A percentile compares a stretch with the other conserved stretches of the same genome.
These are phyloP conservation scores for Nannochloropsis oceanica DNA, from an alignment of 108 stramenopile species.

Conservation along the genomic window DNA sequence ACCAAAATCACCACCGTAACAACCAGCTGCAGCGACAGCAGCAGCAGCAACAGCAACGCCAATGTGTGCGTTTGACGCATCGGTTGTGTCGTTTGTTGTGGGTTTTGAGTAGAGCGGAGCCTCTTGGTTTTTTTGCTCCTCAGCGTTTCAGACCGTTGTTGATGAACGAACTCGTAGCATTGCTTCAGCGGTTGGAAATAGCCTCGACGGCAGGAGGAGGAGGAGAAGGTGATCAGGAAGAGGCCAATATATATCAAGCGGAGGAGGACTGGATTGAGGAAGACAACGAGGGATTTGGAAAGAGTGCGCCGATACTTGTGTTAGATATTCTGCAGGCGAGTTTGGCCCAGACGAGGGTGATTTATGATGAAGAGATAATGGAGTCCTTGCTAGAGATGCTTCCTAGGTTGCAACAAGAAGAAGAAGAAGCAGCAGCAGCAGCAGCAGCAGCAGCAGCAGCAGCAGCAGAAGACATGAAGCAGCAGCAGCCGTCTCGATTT, in stretches of 20 bases:
- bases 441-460: background rate
- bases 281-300: background rate
- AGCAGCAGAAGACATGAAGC: too few species aligned
- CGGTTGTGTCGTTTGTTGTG: background rate
- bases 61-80: background rate
- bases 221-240: background rate
- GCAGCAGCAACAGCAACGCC: background rate
- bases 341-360: background rate
- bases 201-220: background rate
- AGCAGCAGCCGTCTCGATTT: background rate
- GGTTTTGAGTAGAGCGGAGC: background rate
- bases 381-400: background rate
- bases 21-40: background rate
- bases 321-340: background rate
- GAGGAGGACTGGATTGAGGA: background rate
- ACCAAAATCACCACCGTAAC: background rate
- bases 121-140: background rate
- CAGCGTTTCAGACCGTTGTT: background rate
- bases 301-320: background rate
- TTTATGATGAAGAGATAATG: background rate
- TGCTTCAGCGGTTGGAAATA: background rate
- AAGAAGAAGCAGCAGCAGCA: background rate
- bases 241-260: background rate
- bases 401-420: background rate
- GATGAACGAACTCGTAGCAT: background rate